Conservation (phyloP, 768 basidiomycete genomes). For the Tylopilus cervinicoccineus region DNA sequence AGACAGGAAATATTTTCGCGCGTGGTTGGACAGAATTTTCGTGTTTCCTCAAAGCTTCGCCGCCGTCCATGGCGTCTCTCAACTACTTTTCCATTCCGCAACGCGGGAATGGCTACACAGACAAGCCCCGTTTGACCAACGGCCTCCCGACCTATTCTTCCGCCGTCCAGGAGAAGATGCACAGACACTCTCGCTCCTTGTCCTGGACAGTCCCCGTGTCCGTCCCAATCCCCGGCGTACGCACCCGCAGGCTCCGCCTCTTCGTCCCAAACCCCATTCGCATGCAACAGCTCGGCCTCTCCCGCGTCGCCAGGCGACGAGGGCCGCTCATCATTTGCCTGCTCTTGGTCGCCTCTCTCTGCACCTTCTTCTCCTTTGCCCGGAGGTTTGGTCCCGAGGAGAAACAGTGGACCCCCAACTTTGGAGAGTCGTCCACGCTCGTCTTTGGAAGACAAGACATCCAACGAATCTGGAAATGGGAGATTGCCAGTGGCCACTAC, state of each 20-base stretch:
- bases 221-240: constrained; percentile 57
- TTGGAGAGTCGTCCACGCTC: constrained; percentile 64
- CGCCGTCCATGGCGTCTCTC: constrained; percentile 39
- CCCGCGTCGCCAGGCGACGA: constrained; percentile 56
- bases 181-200: constrained; percentile 39
- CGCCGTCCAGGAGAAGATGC: constrained; percentile 64
- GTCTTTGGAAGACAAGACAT: constrained; percentile 76
- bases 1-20: constrained; percentile 27
- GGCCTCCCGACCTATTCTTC: constrained; percentile 49
- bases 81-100: constrained; percentile 45
- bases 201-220: constrained; percentile 61
- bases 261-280: constrained; percentile 58
- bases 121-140: constrained; percentile 40
- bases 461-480: constrained; percentile 94
- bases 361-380: constrained; percentile 55
- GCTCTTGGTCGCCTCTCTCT: constrained; percentile 43
- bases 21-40: constrained; percentile 19
- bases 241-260: constrained; percentile 52
- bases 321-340: constrained; percentile 52
- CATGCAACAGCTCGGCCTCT: constrained; percentile 51
- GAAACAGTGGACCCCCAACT: constrained; percentile 59
- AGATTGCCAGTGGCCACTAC: constrained; percentile 90
- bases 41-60: constrained; percentile 15
- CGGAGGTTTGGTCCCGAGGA: constrained; percentile 59
- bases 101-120: constrained; percentile 44